phyloP scores from a whole-genome alignment of 2,329 filamentous ascomycete genomes.

The Teratosphaeria zuluensis region DNA sequence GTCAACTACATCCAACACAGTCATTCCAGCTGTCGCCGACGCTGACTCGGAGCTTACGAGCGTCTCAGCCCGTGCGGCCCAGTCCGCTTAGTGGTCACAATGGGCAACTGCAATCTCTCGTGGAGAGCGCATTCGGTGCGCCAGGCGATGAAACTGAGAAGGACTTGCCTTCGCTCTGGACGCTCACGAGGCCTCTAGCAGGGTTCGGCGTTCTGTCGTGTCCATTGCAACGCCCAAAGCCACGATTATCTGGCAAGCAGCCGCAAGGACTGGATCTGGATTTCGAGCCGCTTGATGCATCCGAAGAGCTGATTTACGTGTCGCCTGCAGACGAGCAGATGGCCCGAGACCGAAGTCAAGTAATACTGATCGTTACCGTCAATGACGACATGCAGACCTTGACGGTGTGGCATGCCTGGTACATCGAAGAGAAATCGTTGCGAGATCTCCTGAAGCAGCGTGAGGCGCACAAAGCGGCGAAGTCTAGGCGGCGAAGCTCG shows the following conservation, averaged over 20 bases:
- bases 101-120: conserved; percentile 18
- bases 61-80: conserved; percentile 13
- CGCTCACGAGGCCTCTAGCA: conserved; percentile 72
- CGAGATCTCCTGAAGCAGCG: conserved; percentile 32
- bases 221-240: conserved; percentile 18
- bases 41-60: conserved; percentile 15
- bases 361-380: conserved; percentile 70
- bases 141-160: conserved; percentile 17
- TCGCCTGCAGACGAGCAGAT: conserved; percentile 53
- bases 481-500: conserved; percentile 55
- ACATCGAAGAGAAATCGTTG: conserved; percentile 57
- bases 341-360: conserved; percentile 5
- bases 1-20: conserved; percentile 42
- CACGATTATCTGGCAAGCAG: conserved; percentile 12
- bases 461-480: conserved; percentile 29
- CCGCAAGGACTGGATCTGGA: conserved; percentile 31
- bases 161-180: conserved; percentile 67
- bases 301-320: conserved; percentile 77
- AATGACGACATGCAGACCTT: conserved; percentile 69
- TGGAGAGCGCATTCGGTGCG: conserved; percentile 15
- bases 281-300: conserved; percentile 56
- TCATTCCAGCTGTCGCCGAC: conserved; percentile 29
- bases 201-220: conserved; percentile 66
- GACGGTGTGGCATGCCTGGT: conserved; percentile 75
- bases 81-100: conserved; percentile 14